Base-by-base conservation (phyloP, 2,329 filamentous ascomycete genomes). In the Pyrenophora seminiperda region DNA sequence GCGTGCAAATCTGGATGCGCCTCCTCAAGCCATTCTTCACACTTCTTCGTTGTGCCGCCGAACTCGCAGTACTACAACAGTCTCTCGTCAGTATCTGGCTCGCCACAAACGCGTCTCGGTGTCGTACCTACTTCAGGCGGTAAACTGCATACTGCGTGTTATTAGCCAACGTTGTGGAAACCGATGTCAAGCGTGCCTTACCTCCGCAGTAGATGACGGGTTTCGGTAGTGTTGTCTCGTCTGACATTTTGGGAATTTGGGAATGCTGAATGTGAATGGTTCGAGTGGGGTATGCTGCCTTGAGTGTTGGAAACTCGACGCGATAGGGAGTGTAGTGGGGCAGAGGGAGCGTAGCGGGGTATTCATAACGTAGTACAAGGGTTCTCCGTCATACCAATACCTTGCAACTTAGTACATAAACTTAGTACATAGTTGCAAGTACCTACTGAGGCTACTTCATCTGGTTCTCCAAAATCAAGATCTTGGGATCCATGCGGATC, bases 21-120 rank as follows among this genome's bases (percentile, higher is more conserved):
- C 59, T 86, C 83, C 67, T 90, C 79, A 15, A 99, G 85, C 94
- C 94, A 99, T 74, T 97, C 92, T 75, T 93, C 89, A 78, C 94
- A 99, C 78, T 97, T 99, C 77, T 91, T 96, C 18, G 89, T 87
- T 31, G 92, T 97, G 59, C 92, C 93, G 70, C 94, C 94, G 76
- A 97, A 97, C 78, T 99, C 94, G 80, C 94, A 99, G 79, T 97
- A 99, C 94, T 97, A 77, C 7, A 11, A 29, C 5, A 11, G 7
- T 20, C 17, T n/a, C 7, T 5, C 13, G 33, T 69, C 33, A 68
- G 58, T 17, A 3, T 22, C 33, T 4, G 32, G 20, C 14, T 38
- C 13, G 13, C 2, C 39, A 4, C 19, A 7, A 15, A 41, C 53
- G 51, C 41, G 54, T 50, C 47, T 37, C 39, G 52, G 61, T 53